A percentile compares a stretch with the other conserved stretches of the same genome.
Conservation (phyloP, 257 asterid species). For the Cinchona pubescens region DNA sequence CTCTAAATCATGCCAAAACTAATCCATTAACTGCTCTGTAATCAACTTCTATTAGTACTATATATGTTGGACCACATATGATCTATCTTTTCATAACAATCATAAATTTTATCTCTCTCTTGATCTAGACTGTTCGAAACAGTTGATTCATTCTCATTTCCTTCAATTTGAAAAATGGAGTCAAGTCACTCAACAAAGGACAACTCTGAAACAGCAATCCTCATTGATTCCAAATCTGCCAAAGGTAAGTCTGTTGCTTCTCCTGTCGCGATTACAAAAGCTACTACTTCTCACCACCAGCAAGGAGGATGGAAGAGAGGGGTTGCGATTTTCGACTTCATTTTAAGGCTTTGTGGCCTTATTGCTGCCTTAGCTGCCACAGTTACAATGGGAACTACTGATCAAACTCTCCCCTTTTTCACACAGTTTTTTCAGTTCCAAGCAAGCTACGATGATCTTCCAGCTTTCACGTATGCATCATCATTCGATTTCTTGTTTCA, state of each 20-base stretch:
- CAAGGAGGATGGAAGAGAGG: constrained; percentile 53
- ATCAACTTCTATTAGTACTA: constrained; percentile 8
- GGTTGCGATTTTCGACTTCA: constrained; percentile 64
- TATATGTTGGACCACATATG: constrained; percentile 16
- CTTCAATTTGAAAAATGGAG: constrained; percentile 7
- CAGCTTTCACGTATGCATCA: constrained; percentile 57
- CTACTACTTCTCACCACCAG: constrained; percentile 24
- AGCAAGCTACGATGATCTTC: constrained; percentile 82
- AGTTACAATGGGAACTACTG: constrained; percentile 76
- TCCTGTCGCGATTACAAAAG: constrained; percentile 26
- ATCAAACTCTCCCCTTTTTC: constrained; percentile 75
- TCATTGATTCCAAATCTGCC: constrained; percentile 45
- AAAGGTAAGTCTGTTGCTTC: constrained; percentile 33
- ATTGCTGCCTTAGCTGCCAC: constrained; percentile 64
- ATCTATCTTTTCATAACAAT: background rate
- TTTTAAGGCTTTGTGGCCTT: constrained; percentile 61
- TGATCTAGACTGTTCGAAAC: no score
- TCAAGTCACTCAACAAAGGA: constrained; percentile 41
- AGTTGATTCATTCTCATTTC: background rate
- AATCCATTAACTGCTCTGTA: constrained; percentile 23
- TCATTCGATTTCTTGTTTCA: background rate
- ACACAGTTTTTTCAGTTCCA: constrained; percentile 76
- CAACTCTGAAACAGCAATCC: constrained; percentile 40
- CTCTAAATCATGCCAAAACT: constrained; percentile 17
- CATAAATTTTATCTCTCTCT: background rate